phyloP scores from a whole-genome alignment of 208 protist species.

The Acanthamoeba triangularis region DNA sequence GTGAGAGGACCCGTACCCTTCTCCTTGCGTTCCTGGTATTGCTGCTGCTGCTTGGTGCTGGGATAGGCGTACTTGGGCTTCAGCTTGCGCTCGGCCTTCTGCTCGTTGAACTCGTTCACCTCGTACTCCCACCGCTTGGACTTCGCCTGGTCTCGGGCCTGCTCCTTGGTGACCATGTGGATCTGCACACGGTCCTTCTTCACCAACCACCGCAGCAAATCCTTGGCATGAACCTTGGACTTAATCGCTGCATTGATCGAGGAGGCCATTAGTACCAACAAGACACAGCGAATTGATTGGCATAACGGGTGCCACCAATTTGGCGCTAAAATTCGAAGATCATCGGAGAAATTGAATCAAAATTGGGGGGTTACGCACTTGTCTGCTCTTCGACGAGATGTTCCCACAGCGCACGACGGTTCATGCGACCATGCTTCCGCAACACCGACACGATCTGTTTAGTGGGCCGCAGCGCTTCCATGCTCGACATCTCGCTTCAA shows the following conservation, averaged over 20 bases:
- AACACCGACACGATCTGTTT: slow-evolving; percentile 38
- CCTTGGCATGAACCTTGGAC: background rate
- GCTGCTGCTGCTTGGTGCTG: slow-evolving; percentile 7
- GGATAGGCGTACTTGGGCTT: slow-evolving; percentile 44
- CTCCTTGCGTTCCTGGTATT: background rate
- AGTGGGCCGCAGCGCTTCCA: slow-evolving; percentile 52
- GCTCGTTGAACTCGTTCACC: slow-evolving; percentile 60
- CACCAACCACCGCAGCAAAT: slow-evolving; percentile 41
- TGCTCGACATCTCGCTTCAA: background rate
- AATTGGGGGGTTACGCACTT: background rate
- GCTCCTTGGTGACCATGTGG: slow-evolving; percentile 1
- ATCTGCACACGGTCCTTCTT: slow-evolving; percentile 59
- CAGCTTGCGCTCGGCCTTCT: slow-evolving; percentile 17
- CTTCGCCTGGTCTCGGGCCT: slow-evolving; percentile 51
- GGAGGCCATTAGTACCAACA: background rate
- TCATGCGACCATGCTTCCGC: slow-evolving; percentile 59
- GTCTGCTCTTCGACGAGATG: slow-evolving; percentile 36
- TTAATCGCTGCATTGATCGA: background rate
- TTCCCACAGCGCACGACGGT: slow-evolving; percentile 24
- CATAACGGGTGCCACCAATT: background rate
- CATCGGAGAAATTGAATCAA: background rate
- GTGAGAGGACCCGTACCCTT: background rate
- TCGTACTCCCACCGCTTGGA: slow-evolving; percentile 26
- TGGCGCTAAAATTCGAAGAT: background rate
- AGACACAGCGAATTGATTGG: no score